These are phyloP conservation scores for Fraxinus ornus DNA, from an alignment of 305 asterid species.

Conservation along the genomic window DNA sequence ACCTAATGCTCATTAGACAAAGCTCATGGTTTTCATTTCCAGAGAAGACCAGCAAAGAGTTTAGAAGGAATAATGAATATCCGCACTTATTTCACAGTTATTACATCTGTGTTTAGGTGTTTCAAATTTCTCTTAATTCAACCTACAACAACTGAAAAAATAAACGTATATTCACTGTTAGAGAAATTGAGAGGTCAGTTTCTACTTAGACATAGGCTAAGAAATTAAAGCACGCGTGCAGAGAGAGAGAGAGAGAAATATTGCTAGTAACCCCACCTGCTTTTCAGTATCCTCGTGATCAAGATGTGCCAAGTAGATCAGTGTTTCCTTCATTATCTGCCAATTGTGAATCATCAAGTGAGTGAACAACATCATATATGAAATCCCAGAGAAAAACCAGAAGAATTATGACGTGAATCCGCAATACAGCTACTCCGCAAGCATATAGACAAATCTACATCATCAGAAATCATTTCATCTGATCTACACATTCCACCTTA, in stretches of 20 bases:
- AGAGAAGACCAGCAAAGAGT: not conserved
- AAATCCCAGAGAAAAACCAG: conserved; percentile 18
- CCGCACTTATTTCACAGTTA: not conserved
- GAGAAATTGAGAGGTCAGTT: not conserved
- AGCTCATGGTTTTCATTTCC: not conserved
- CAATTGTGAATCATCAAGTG: conserved; percentile 16
- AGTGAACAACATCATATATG: not conserved
- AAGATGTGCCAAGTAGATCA: conserved; percentile 93
- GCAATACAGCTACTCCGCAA: not conserved
- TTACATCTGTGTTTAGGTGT: not conserved
- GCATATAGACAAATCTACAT: not conserved
- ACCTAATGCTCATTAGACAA: not conserved
- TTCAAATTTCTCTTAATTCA: not conserved
- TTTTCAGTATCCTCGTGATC: conserved; percentile 97
- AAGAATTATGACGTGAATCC: conserved; percentile 9
- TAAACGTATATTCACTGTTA: not conserved
- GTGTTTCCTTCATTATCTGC: conserved; percentile 98
- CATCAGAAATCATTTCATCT: not conserved
- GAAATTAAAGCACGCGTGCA: not conserved
- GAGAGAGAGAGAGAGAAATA: not conserved
- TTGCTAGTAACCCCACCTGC: conserved; percentile 50
- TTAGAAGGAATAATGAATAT: not conserved
- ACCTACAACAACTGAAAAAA: not conserved
- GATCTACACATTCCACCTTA: not conserved
- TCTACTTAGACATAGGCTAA: not conserved